Percentiles rank a stretch among this genome's conserved stretches.
phyloP scores from a whole-genome alignment of 2,329 filamentous ascomycete genomes.

The Fusarium oxysporum region DNA sequence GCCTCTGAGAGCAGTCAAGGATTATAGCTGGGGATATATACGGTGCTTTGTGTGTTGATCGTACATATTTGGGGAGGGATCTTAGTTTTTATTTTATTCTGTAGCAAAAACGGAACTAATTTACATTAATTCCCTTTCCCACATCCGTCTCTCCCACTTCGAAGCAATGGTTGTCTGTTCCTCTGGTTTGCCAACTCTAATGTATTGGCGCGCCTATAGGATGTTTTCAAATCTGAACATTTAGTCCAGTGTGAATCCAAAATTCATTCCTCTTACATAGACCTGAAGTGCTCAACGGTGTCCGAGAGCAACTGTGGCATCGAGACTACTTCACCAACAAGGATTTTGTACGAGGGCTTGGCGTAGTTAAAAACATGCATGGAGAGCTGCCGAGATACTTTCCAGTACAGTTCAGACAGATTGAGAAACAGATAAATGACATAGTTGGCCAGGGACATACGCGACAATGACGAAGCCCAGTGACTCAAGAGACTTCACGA shows the following conservation, averaged over 20 bases:
- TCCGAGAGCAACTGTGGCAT: neutral
- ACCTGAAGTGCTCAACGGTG: neutral
- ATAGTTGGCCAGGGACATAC: neutral
- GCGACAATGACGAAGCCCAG: conserved; percentile 6
- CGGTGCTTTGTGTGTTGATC: too few relatives aligned
- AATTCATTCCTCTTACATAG: neutral
- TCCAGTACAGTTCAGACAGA: neutral
- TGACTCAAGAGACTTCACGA: conserved; percentile 6
- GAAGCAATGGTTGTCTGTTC: neutral
- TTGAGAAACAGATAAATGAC: conserved; percentile 1
- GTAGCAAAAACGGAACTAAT: neutral
- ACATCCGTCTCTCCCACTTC: too few relatives aligned
- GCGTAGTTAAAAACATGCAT: neutral
- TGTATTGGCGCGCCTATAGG: too few relatives aligned
- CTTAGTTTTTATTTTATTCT: neutral
- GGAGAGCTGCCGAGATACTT: neutral
- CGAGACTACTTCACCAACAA: neutral
- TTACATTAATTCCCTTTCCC: neutral
- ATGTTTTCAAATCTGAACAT: neutral
- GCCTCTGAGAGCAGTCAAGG: too few relatives aligned
- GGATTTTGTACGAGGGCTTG: neutral
- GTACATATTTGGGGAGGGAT: too few relatives aligned
- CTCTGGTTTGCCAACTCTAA: neutral
- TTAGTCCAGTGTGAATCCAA: neutral
- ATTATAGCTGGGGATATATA: neutral